Evolutionary conservation across 768 basidiomycete species (phyloP), one percentile per base, ranked within the genome.

Genomic region (Lactarius psammicola): DNA sequence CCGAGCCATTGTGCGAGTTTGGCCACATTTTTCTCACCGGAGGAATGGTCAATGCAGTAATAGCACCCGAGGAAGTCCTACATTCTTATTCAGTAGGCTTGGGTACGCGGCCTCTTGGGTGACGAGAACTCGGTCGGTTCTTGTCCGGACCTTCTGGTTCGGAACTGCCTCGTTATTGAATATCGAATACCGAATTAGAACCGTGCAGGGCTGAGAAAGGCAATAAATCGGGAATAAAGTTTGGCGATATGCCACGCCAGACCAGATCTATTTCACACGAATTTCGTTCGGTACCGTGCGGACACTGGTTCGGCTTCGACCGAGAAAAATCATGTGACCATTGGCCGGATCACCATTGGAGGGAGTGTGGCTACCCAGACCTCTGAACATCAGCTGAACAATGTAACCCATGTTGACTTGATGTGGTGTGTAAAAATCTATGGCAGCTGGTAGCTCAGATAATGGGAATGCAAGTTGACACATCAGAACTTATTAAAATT

Each of bases 221-320:
- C 60, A 66, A 66, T 66, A 51, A 66, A 66, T 66, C 56, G 65
- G 60, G 33, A 57, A 66, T 56, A 62, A 53, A 54, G 46, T 44
- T 62, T 33, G 54, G 33, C 54, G 28, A 33, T 33, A 33, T 30
- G 17, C 26, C 17, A 55, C 9, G 54, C 20, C 23, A n/a, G 33
- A 57, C 8, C 31, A 31, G 28, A 28, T 54, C 26, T 6, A 30
- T 26, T 54, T 54, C 26, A 31, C 26, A 28, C 18, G 28, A 31
- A 28, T 55, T 55, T 23, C 30, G 54, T 33, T n/a, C 54, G 54
- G 54, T 31, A 30, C 31, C 28, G 31, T 31, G 54, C 18, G 30
- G 53, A 28, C 46, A 49, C n/a, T 3, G 28, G 51, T 17, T 33
- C 31, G 31, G 54, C 20, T 55, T 55, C 18, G 5, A 55, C 28